A percentile compares a stretch with the other conserved stretches of the same genome.
These are phyloP conservation scores for Kitagawia praeruptora DNA, from an alignment of 129 eudicot genomes.

Conservation along the genomic window DNA sequence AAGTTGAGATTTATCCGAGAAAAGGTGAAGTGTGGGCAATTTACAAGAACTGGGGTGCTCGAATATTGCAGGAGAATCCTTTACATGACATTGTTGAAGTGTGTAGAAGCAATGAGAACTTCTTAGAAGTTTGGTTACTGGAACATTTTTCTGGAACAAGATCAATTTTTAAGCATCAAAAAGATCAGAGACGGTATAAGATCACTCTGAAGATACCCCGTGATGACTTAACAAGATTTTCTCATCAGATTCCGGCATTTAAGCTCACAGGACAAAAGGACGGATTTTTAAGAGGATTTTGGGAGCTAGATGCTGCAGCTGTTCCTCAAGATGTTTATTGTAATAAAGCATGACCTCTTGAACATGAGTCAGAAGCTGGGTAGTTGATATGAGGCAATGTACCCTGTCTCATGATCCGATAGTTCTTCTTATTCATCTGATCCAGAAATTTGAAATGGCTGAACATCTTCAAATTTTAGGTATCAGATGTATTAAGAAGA, in stretches of 20 bases:
- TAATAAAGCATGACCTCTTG: background rate
- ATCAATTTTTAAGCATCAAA: conserved; percentile 34
- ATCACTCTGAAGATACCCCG: conserved; percentile 24
- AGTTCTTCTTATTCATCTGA: background rate
- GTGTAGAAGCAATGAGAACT: conserved; percentile 14
- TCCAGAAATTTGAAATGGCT: background rate
- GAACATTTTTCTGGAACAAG: conserved; percentile 25
- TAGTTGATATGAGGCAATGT: background rate
- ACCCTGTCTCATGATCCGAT: background rate
- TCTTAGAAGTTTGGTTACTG: conserved; percentile 23
- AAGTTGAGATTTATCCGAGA: conserved; percentile 36
- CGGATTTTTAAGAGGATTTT: conserved; percentile 39
- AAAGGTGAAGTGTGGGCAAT: conserved; percentile 54
- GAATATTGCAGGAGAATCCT: conserved; percentile 17
- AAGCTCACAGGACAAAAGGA: conserved; percentile 35
- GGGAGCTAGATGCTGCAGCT: conserved; percentile 62
- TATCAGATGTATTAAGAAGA: background rate
- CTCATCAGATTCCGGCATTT: conserved; percentile 51
- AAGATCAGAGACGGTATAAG: conserved; percentile 14
- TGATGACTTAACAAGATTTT: conserved; percentile 37
- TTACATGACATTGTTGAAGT: conserved; percentile 42
- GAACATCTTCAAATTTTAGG: background rate
- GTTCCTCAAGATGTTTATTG: conserved; percentile 14
- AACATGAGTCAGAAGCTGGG: background rate
- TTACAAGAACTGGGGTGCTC: conserved; percentile 26